Percentiles rank a stretch among this genome's conserved stretches.
phyloP scores from a whole-genome alignment of 2,329 filamentous ascomycete species.

The Beauveria brongniartii region DNA sequence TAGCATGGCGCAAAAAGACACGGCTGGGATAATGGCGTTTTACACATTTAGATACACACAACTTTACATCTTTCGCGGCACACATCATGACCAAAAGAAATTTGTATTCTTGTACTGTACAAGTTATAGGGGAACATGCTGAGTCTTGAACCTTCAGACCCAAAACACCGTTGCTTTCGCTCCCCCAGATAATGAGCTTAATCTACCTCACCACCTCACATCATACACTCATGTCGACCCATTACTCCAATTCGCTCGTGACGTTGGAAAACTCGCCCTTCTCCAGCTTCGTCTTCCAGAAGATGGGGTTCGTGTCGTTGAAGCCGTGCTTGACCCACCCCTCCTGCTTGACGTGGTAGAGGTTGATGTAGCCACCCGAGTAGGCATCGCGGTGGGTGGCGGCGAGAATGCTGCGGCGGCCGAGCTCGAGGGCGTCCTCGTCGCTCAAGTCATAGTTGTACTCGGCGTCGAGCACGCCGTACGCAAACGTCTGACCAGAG shows the following conservation, averaged over 20 bases:
- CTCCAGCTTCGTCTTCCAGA: slow-evolving; percentile 98
- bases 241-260: slow-evolving; percentile 62
- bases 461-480: slow-evolving; percentile 93
- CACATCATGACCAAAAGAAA: background rate
- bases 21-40: background rate
- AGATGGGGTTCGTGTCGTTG: slow-evolving; percentile 96
- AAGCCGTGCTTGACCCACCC: slow-evolving; percentile 99
- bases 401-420: slow-evolving; percentile 84
- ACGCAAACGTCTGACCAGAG: slow-evolving; percentile 96
- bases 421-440: slow-evolving; percentile 85
- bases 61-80: background rate
- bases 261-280: slow-evolving; percentile 98
- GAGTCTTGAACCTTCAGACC: background rate
- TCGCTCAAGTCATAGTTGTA: slow-evolving; percentile 84
- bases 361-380: slow-evolving; percentile 96
- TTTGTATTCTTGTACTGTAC: slow-evolving; percentile 18
- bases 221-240: slow-evolving; percentile 4
- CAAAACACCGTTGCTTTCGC: background rate
- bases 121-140: slow-evolving; percentile 17
- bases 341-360: slow-evolving; percentile 98
- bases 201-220: background rate
- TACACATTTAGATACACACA: background rate
- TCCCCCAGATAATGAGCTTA: background rate
- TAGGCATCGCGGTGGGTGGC: slow-evolving; percentile 97
- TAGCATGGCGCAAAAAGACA: background rate